These are phyloP conservation scores for Leccinum imitatum DNA, from an alignment of 768 basidiomycete species.

Conservation along the genomic window DNA sequence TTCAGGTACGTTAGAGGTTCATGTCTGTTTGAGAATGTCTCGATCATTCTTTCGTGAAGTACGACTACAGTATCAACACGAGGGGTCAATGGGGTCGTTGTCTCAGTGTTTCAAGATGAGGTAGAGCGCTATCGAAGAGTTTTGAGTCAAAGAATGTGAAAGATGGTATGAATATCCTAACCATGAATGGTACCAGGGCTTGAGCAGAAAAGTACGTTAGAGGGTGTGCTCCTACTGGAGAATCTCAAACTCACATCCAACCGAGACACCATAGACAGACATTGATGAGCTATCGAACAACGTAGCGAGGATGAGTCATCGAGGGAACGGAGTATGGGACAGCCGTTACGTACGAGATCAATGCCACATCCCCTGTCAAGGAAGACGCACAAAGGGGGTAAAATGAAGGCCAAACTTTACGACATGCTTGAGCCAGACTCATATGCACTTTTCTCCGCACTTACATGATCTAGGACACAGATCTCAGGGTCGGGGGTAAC, in stretches of 20 bases:
- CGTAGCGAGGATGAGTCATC: constrained; percentile 9
- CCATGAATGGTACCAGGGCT: constrained; percentile 81
- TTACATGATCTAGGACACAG: constrained; percentile 44
- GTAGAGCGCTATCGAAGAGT: constrained; percentile 57
- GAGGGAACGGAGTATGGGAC: background rate
- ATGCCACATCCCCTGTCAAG: constrained; percentile 81
- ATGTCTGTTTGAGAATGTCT: background rate
- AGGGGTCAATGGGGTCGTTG: background rate
- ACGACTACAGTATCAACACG: background rate
- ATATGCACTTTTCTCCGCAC: constrained; percentile 1
- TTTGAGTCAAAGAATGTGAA: constrained; percentile 12
- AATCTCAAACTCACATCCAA: constrained; percentile 57
- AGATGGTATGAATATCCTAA: constrained; percentile 17
- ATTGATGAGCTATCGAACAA: constrained; percentile 54
- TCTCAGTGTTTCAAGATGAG: constrained; percentile 73
- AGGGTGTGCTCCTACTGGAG: background rate
- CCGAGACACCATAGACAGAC: constrained; percentile 77
- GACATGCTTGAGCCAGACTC: constrained; percentile 11
- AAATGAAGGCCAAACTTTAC: constrained; percentile 60
- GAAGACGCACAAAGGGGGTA: constrained; percentile 87
- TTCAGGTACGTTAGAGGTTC: constrained; percentile 7
- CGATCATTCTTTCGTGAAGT: background rate
- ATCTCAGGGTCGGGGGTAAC: background rate
- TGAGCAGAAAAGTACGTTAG: constrained; percentile 15
- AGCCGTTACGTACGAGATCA: constrained; percentile 57